Evolutionary conservation across 2,329 filamentous ascomycete species (phyloP), one percentile per base, ranked within the genome.

Genomic region (Pestalotiopsis fici): DNA sequence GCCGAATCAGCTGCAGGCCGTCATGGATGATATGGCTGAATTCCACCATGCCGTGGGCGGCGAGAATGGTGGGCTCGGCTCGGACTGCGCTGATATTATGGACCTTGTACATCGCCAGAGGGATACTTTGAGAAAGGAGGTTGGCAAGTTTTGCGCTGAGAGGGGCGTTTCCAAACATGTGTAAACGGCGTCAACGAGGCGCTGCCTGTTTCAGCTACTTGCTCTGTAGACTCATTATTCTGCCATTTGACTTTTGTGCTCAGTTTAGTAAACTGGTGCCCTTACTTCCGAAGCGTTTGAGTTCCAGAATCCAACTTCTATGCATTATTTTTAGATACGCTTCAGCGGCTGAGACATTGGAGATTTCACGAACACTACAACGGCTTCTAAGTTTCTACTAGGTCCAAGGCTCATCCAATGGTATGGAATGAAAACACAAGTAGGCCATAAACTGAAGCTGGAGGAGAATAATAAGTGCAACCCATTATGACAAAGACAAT

Each of bases 1-100:
- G 69, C 93, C 93, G 2, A 95, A 95, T 78, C 93, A 95, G 82
- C 84, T 95, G 60, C 85, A 88, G 70, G 92, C 93, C 1, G 91
- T 95, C 13, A 84, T 95, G 78, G 83, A 85, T 13, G 86, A 93
- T 75, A 95, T 95, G 91, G 80, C 83, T 25, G 81, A 85, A 43
- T 83, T 92, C 2, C 86, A 87, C 71, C 80, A 81, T 35, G 79
- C 78, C 66, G 81, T 86, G 60, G 81, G 78, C 60, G 83, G 80
- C 55, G 77, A 76, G 66, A 77, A 71, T 57, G 78, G 78, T 63
- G 79, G 82, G 15, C 82, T 89, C 43, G 84, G 83, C 15, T 77
- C 78, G 59, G 79, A 80, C 64, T 82, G 82, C 60, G 81, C 83
- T 68, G 86, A 88, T 55, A 89, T 94, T 74, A 92, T 94, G 88